Evolutionary conservation across 78 protist species (phyloP).

Genomic region (Dictyostelium brefeldianum): DNA sequence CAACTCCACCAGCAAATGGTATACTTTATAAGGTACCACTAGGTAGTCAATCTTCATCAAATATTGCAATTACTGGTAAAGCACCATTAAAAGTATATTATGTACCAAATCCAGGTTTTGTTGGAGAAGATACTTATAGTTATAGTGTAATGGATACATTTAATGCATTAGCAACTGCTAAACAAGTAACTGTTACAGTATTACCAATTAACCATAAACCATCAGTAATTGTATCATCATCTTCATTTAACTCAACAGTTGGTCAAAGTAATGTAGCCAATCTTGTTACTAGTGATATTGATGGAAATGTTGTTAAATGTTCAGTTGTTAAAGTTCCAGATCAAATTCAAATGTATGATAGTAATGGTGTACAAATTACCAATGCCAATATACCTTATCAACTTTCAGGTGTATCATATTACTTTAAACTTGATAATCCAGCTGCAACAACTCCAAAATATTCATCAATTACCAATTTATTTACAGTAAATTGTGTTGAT

Average conservation of each 20-base stretch:
- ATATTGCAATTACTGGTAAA: neutral
- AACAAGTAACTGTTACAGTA: neutral
- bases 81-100: slow-evolving; percentile 27
- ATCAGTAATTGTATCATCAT: neutral
- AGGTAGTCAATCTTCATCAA: neutral
- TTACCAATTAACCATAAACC: slow-evolving; percentile 45
- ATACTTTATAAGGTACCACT: too few species aligned
- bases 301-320: neutral
- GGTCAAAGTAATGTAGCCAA: neutral
- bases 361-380: neutral
- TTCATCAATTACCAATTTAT: neutral
- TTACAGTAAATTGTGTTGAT: neutral
- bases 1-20: neutral
- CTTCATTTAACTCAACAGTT: neutral
- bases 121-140: neutral
- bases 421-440: neutral
- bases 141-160: slow-evolving; percentile 18
- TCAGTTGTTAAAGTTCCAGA: neutral
- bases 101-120: slow-evolving; percentile 33
- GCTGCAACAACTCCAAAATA: neutral
- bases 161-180: neutral
- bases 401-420: neutral
- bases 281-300: neutral
- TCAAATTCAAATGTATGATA: neutral
- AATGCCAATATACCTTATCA: neutral